phyloP scores from a whole-genome alignment of 2,329 filamentous ascomycete species.

The Scedosporium aurantiacum region DNA sequence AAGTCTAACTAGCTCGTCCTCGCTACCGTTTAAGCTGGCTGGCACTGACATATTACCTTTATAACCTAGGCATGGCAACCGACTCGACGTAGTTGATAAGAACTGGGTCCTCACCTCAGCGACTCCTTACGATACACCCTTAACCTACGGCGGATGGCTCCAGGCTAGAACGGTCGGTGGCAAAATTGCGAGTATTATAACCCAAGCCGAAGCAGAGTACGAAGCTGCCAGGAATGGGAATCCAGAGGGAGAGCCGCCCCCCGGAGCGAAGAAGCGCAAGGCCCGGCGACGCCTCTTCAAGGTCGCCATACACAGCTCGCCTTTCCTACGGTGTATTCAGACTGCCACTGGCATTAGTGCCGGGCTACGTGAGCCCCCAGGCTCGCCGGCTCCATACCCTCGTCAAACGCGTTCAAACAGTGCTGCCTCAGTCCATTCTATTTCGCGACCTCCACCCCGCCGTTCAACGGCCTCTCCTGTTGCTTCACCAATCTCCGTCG shows the following conservation, averaged over 20 bases:
- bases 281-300: slow-evolving; percentile 47
- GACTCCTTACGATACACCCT: slow-evolving; percentile 87
- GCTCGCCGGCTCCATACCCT: slow-evolving; percentile 16
- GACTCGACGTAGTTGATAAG: slow-evolving; percentile 88
- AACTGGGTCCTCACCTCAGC: slow-evolving; percentile 90
- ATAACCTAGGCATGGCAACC: slow-evolving; percentile 64
- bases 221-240: slow-evolving; percentile 16
- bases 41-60: not conserved
- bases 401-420: slow-evolving; percentile 10
- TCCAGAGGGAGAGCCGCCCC: slow-evolving; percentile 10
- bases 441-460: not conserved
- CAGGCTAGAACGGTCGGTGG: slow-evolving; percentile 74
- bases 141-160: slow-evolving; percentile 89
- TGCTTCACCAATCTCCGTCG: slow-evolving; percentile 15
- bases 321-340: slow-evolving; percentile 73
- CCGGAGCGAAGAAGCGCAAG: slow-evolving; percentile 11
- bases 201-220: slow-evolving; percentile 37
- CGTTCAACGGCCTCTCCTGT: slow-evolving; percentile 19
- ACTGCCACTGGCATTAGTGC: slow-evolving; percentile 53
- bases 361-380: slow-evolving; percentile 49
- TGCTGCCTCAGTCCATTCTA: not conserved
- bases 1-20: not conserved
- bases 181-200: slow-evolving; percentile 66
- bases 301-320: slow-evolving; percentile 84
- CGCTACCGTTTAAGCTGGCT: not conserved